Base-by-base conservation (phyloP, 1,139 yeast genomes). In the Nakaseomyces uthaithaninus region DNA sequence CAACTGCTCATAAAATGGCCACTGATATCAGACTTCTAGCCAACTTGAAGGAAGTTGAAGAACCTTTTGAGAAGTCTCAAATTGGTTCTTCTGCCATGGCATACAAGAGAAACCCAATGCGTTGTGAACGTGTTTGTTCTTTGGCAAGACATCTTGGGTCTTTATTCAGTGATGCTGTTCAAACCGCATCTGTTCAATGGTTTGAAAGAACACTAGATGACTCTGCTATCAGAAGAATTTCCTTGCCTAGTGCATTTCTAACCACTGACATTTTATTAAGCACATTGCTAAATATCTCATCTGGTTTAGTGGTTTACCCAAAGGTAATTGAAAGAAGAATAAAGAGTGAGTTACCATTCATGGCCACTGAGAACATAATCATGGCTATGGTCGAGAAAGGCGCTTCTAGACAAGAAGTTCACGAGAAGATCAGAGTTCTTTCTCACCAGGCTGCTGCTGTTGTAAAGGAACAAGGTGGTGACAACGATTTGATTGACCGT, bases 331-430 rank as follows among this genome's bases (percentile, higher is more conserved):
- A 83, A 69, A 83, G 97, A 72, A 83, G 97, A 69, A 91, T 91
- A 65, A 79, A 65, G 63, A 75, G 95, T 40, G 98, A 93, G 67
- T 74, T 91, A 59, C 99, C 99, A 53, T 91, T 93, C 72, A 91
- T 91, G 99, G 99, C 99, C 51, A 91, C 99, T 42, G 99, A 91
- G 69, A 91, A 91, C 68, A 79, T 91, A 63, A 91, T 91, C 64
- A 91, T 91, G 99, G 98, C 98, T 43, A 91, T 91, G 96, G 98
- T 91, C 45, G 94, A 87, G 67, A 81, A 82, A 65, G 97, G 97
- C 55, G 97, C 85, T 36, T 87, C 94, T 20, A 83, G 99, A 74
- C 99, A 91, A 72, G 95, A 87, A 44, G 91, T 95, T 61, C 99
- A 91, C 67, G 99, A 91, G 71, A 84, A 85, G 67, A 89, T 91